Evolutionary conservation across 2,329 filamentous ascomycete species (phyloP).

Genomic region (Thelonectria discophora): DNA sequence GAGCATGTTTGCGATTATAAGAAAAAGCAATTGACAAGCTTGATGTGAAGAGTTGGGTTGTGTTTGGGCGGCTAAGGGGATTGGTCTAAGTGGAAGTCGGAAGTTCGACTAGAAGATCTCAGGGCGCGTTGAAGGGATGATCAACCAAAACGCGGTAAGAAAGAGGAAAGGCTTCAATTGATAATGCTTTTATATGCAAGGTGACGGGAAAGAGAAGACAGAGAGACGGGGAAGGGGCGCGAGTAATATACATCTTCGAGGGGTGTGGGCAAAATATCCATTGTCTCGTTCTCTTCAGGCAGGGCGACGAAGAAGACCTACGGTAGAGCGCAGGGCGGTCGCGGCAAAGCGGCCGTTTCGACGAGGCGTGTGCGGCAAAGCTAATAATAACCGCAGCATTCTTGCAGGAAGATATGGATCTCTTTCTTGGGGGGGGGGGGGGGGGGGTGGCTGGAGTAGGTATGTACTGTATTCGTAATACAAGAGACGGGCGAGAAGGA

Average conservation of each 20-base stretch:
- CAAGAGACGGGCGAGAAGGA: not conserved
- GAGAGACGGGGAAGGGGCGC: not conserved
- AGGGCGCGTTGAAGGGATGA: not conserved
- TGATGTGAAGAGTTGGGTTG: conserved; percentile 18
- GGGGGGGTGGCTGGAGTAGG: not conserved
- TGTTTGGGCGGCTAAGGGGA: conserved; percentile 15
- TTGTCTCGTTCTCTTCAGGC: no score
- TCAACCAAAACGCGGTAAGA: conserved; percentile 26
- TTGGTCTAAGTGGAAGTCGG: not conserved
- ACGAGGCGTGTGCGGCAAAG: conserved; percentile 4
- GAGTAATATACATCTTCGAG: not conserved
- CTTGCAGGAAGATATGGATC: not conserved
- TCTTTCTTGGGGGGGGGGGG: no score
- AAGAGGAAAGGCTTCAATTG: conserved; percentile 7
- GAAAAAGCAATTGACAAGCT: not conserved
- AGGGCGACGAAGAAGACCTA: no score
- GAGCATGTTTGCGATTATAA: conserved; percentile 42
- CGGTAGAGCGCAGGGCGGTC: conserved; percentile 13
- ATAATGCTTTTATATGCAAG: not conserved
- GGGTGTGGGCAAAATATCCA: conserved; percentile 9
- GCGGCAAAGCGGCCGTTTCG: conserved; percentile 28
- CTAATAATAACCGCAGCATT: conserved; percentile 1
- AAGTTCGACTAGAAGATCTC: conserved; percentile 27
- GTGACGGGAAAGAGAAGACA: not conserved
- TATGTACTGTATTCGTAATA: conserved; percentile 3